Conservation (phyloP, 345 rosid species). For the Gossypium bickii region DNA sequence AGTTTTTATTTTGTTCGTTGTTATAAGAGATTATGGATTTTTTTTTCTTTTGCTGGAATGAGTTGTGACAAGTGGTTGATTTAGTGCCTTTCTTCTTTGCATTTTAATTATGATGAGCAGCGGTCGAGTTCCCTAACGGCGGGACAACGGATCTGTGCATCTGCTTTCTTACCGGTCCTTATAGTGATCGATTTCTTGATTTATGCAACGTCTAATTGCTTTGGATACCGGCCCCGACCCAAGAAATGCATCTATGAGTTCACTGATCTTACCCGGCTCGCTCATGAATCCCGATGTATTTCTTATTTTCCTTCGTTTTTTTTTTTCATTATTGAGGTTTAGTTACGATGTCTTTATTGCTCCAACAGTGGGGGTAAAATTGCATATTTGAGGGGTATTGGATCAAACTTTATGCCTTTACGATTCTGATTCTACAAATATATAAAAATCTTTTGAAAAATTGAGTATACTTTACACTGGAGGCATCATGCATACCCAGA, state of each 20-base stretch:
- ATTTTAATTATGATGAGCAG: slow-evolving; percentile 1
- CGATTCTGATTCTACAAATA: background rate
- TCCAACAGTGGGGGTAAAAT: background rate
- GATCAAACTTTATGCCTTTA: background rate
- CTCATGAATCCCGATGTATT: slow-evolving; percentile 56
- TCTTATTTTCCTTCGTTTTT: background rate
- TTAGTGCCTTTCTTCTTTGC: background rate
- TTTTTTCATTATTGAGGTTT: background rate
- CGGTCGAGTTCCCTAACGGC: slow-evolving; percentile 24
- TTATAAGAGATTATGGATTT: background rate
- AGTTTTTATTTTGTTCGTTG: background rate
- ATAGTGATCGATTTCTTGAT: slow-evolving; percentile 47
- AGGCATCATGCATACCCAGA: no score
- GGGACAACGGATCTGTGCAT: slow-evolving; percentile 64
- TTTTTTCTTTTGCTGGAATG: background rate
- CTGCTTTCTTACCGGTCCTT: slow-evolving; percentile 51
- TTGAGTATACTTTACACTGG: background rate
- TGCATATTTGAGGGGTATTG: background rate
- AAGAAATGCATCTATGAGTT: slow-evolving; percentile 9
- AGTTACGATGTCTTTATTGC: background rate
- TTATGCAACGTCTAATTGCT: slow-evolving; percentile 37
- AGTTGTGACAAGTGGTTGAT: background rate
- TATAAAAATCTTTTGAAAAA: background rate
- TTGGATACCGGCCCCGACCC: slow-evolving; percentile 17
- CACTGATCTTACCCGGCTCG: slow-evolving; percentile 48